Evolutionary conservation across 2,329 filamentous ascomycete species (phyloP), one percentile per base, ranked within the genome.

Genomic region (Talaromyces sp.): DNA sequence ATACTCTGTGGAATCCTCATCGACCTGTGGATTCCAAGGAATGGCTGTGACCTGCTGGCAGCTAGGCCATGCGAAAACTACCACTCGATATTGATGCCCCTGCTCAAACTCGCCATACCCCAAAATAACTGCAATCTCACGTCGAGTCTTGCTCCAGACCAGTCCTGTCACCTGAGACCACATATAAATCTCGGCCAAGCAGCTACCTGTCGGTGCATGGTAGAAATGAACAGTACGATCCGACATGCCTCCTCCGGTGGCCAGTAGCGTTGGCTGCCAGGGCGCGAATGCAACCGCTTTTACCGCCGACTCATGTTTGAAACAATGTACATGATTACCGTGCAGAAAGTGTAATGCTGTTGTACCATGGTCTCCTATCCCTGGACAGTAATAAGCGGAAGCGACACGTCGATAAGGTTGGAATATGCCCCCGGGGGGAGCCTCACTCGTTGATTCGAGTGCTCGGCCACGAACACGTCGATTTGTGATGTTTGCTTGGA

Each of bases 231-330:
- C 97, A 75, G 92, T 92, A 71, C 92, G 92, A 79, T 99, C 94
- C 72, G 96, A 96, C 54, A 91, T 94, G 27, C 95, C 95, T 45
- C 95, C 94, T 3, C 95, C 93, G 1, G 94, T 96, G 14, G 95
- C 95, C 45, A 99, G 79, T 4, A 99, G 84, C 3, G 90, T 90
- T 27, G 90, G 87, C 64, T 94, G 90, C 94, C 93, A 99, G 0
- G 95, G 94, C 68, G 94, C 96, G 77, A 98, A 98, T 1, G 95
- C 93, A 70, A 98, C 95, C 37, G 95, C 95, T 77, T 99, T 99
- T 69, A 98, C 91, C 2, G 95, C 95, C 0, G 94, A 94, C 31
- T 87, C 87, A 75, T 99, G 92, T 11, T 82, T 77, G 86, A 92
- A 95, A 37, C 85, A 85, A 75, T 96, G 88, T 70, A 85, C 89